Evolutionary conservation across 1,284 basidiomycete genomes (phyloP), one percentile per base, ranked within the genome.

Genomic region (Bjerkandera adusta): DNA sequence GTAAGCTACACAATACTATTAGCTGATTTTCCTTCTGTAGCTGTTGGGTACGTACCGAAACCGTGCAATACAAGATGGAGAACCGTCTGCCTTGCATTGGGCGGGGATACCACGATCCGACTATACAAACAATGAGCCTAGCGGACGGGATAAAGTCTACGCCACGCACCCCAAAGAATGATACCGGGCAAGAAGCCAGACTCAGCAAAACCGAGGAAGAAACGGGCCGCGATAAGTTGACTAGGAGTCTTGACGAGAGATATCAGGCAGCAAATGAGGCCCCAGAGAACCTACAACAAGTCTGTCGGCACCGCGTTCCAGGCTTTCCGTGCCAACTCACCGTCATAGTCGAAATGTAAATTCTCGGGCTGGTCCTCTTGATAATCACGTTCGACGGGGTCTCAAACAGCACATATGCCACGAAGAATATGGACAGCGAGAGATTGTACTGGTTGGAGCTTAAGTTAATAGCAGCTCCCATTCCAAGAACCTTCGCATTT

Each of bases 351-450:
- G 61, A 47, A 21, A 68, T 79, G 58, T 61, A 89, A 78, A 65
- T 86, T 82, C 43, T 74, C 64, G 62, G 62, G 41, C 60, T 61
- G 4, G 52, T 38, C 8, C 52, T 53, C 47, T 58, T 60, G n/a
- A 64, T 47, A 21, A 64, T 45, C 43, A 64, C 58, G 34, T 64
- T 62, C 3, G 58, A 61, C 2, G 85, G 86, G 12, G 88, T 77
- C 62, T 88, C 85, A 54, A 85, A 85, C 12, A 79, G 53, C 20
- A 86, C 76, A 58, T 88, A 87, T 43, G 81, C 77, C 1, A 81
- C 71, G 57, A 88, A 83, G 66, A 81, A 83, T 12, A 84, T 59
- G 0, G 80, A 78, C n/a, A 85, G 62, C 2, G 76, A 69, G 3
- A 77, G 77, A 53, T 83, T 83, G 59, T 83, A 83, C 47, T 72